A percentile compares a stretch with the other conserved stretches of the same genome.
These are phyloP conservation scores for Lentinula raphanica DNA, from an alignment of 768 basidiomycete genomes.

Conservation along the genomic window DNA sequence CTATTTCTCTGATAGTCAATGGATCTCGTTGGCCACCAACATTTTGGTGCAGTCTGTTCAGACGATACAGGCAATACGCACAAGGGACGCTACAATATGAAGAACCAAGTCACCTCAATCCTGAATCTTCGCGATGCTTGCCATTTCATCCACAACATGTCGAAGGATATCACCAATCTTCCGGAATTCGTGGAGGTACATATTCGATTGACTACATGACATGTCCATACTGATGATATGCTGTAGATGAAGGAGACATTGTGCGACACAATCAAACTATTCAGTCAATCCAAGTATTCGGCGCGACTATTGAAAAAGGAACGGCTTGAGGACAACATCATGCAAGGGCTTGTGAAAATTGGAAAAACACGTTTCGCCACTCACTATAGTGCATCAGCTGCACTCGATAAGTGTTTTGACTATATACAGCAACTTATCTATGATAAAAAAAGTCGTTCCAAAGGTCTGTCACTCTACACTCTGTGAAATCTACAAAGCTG, in stretches of 20 bases:
- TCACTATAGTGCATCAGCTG: background rate
- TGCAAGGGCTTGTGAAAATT: background rate
- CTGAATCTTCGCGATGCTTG: background rate
- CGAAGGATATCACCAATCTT: background rate
- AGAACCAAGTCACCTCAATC: background rate
- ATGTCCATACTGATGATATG: background rate
- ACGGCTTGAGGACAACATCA: background rate
- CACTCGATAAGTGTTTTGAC: background rate
- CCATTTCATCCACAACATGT: background rate
- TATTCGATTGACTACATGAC: too few relatives aligned
- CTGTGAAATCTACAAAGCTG: too few relatives aligned
- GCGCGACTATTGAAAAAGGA: background rate
- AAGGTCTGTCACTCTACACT: background rate
- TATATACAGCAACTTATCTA: background rate
- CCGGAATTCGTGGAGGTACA: background rate
- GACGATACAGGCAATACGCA: background rate
- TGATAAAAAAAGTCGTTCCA: too few relatives aligned
- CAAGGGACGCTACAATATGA: background rate
- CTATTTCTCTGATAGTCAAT: background rate
- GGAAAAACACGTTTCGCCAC: constrained; percentile 3
- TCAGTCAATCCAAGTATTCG: background rate
- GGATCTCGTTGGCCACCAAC: background rate
- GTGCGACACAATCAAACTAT: background rate
- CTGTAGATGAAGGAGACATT: background rate
- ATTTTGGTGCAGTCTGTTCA: background rate